Evolutionary conservation across 73 alveolate species (phyloP), one percentile per base, ranked within the genome.

Genomic region (Tetrahymena malaccensis): DNA sequence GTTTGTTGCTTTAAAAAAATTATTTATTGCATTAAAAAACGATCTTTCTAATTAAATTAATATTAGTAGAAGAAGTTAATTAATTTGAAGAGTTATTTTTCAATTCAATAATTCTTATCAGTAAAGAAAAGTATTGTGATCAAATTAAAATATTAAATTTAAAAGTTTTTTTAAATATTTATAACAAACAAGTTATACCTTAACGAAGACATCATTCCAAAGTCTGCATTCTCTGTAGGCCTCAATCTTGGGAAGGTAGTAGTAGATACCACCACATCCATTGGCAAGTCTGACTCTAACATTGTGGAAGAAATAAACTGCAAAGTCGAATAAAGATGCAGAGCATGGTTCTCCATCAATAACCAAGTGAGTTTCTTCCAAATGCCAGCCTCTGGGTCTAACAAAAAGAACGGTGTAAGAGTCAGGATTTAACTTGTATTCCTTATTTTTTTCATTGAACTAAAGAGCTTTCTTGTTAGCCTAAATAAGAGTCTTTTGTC

Each of bases 261-360:
- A 95, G 34, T 95, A 93, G 94, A 94, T 93, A 8, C 89, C 94
- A 84, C 94, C 94, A 37, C 94, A 55, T 25, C 43, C 43, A 37
- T 38, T 94, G 16, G 93, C 97, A n/a, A 58, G 38, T 31, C 89
- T 94, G 27, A 38, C 33, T 94, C 85, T 56, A 33, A 84, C 70
- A 55, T 96, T 96, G 34, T 70, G 96, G 94, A 34, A 96, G 58
- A 95, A 94, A 43, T 96, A 96, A 25, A 96, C 96, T 10, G 97
- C 96, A 25, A 93, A 43, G 84, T 96, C 97, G 96, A 96, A 96
- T 43, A 96, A 44, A 37, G 97, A 56, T 11, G 97, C 97, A 22
- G 96, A 94, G 43, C 94, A 70, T 19, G 97, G 96, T 70, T 43
- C 93, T 19, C 96, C 96, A 35, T 96, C 97, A 15, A 96, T 55